A percentile compares a stretch with the other conserved stretches of the same genome.
These are phyloP conservation scores for Sporisorium scitamineum DNA, from an alignment of 1,284 basidiomycete species.

Conservation along the genomic window DNA sequence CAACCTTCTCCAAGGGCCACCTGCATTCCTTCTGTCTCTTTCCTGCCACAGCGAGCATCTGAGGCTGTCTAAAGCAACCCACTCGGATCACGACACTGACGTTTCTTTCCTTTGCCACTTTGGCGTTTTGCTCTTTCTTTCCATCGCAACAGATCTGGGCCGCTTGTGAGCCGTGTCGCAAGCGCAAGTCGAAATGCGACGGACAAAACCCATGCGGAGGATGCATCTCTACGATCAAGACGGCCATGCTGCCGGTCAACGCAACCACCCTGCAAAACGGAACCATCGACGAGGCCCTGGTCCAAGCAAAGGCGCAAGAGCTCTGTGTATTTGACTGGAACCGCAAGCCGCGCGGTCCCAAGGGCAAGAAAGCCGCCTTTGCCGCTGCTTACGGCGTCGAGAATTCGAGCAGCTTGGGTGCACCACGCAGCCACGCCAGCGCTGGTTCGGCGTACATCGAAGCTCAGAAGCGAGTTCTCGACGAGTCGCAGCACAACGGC, in stretches of 20 bases:
- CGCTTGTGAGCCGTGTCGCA: constrained; percentile 57
- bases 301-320: constrained; percentile 39
- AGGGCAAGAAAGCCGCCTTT: constrained; percentile 53
- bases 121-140: neutral
- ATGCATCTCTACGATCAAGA: constrained; percentile 53
- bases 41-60: neutral
- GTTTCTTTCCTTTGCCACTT: neutral
- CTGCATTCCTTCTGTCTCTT: too few relatives aligned
- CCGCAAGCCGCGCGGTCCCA: constrained; percentile 58
- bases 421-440: constrained; percentile 43
- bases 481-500: constrained; percentile 9
- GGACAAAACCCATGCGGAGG: constrained; percentile 54
- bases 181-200: constrained; percentile 58
- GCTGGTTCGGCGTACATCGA: constrained; percentile 52
- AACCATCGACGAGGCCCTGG: constrained; percentile 29
- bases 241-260: constrained; percentile 41
- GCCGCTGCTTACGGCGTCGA: constrained; percentile 40
- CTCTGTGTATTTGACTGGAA: constrained; percentile 61
- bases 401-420: constrained; percentile 25
- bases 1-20: too few relatives aligned
- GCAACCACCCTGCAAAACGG: constrained; percentile 30
- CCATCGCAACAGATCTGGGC: constrained; percentile 50
- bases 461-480: constrained; percentile 37
- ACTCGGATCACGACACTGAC: neutral
- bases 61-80: neutral